phyloP scores from a whole-genome alignment of 495 filamentous ascomycete species.

The Ramalina intermedia region DNA sequence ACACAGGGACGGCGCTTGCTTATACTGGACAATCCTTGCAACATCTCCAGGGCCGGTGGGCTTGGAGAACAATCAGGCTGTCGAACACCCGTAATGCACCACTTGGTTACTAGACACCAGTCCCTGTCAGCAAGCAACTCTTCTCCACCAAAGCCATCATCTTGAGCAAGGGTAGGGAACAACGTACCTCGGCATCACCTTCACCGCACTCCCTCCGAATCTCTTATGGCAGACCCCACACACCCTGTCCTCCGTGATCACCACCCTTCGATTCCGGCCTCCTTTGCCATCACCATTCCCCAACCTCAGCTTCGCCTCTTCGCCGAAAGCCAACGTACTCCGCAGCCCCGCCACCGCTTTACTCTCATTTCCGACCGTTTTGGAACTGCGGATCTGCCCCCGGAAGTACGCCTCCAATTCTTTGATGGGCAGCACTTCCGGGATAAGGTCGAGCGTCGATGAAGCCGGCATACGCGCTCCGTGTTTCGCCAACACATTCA shows the following conservation, averaged over 20 bases:
- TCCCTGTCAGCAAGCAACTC: constrained; percentile 57
- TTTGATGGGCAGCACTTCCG: constrained; percentile 56
- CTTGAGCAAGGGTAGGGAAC: constrained; percentile 9
- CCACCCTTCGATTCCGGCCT: constrained; percentile 56
- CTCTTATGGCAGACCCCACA: constrained; percentile 88
- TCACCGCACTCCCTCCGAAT: constrained; percentile 77
- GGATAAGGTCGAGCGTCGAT: constrained; percentile 75
- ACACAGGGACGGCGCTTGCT: too few relatives aligned
- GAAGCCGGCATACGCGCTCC: constrained; percentile 80
- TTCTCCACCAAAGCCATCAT: constrained; percentile 63
- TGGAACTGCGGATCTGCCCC: constrained; percentile 78
- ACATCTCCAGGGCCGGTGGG: too few relatives aligned
- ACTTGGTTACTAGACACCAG: constrained; percentile 37
- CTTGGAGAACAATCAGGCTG: constrained; percentile 7
- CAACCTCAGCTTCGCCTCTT: constrained; percentile 55
- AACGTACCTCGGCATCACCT: constrained; percentile 53
- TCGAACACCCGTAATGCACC: constrained; percentile 74
- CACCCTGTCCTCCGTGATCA: constrained; percentile 71
- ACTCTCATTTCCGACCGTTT: constrained; percentile 60
- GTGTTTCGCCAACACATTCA: constrained; percentile 78
- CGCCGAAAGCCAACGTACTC: constrained; percentile 56
- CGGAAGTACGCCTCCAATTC: constrained; percentile 86
- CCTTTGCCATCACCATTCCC: constrained; percentile 26
- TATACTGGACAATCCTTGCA: too few relatives aligned
- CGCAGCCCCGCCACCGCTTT: constrained; percentile 59